Base-by-base conservation (phyloP, 306 rosid species). In the Acacia crassicarpa region DNA sequence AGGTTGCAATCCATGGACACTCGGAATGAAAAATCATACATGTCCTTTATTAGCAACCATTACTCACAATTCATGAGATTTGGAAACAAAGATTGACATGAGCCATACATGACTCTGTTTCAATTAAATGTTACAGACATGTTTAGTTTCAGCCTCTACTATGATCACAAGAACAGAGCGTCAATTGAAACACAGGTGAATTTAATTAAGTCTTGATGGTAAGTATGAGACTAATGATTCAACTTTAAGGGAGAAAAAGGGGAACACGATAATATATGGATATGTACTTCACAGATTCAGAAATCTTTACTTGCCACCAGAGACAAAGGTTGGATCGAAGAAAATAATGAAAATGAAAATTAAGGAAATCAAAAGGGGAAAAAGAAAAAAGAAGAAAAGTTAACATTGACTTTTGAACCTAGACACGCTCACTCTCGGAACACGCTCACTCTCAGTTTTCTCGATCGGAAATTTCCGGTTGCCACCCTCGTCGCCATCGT, bases 401-500 rank as follows among this genome's bases (percentile, higher is more conserved):
- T 77, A 75, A 81, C 78, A 72, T 61, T 61, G 67, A 61, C 35
- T 5, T 63, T 13, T 35, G 69, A 63, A 15, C 15, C 17, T n/a
- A n/a, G n/a, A n/a, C n/a, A n/a, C n/a, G n/a, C n/a, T n/a, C n/a
- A n/a, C n/a, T n/a, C n/a, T n/a, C n/a, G n/a, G n/a, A 96, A 80
- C 62, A 96, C 97, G 81, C 89, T 87, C 72, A 96, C 86, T 79
- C 94, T 87, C 15, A 86, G 86, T 82, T 90, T 94, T 87, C 80
- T 93, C 12, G 91, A 75, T 63, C 90, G 90, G 81, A 25, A 72
- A 43, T 58, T 77, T 14, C 85, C 71, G 72, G 80, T 22, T 6
- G 75, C 75, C 17, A 84, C 44, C 17, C 86, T 54, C 9, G 79
- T 19, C 0, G 76, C 76, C 32, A 51, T 9, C 30, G 38, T 15